Evolutionary conservation across 192 early-diverging fungal species (phyloP), one percentile per base, ranked within the genome.

Genomic region (Kickxella alabastrina): DNA sequence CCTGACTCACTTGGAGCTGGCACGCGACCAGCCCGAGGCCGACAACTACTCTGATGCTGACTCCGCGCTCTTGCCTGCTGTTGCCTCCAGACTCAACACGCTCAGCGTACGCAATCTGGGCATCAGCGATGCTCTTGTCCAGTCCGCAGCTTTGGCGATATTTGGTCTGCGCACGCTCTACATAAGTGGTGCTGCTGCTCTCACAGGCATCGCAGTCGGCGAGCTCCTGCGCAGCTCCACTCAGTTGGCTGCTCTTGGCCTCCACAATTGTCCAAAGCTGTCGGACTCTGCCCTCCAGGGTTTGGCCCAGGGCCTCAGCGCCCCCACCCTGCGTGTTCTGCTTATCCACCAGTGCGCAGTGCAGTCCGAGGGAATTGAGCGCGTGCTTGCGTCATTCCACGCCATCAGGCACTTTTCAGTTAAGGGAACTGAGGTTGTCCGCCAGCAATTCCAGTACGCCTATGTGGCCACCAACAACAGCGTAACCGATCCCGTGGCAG

Each of bases 291-390:
- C 62, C 15, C 40, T 72, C 6, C 14, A 43, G 9, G 57, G 62
- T 4, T 44, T 72, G 28, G 52, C 54, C 4, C 40, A 35, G 15
- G 49, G 69, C 13, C 57, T 52, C 10, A 72, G 69, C 24, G 69
- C 62, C 1, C 17, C n/a, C 3, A 32, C 37, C 10, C 48, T 72
- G 23, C 62, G 47, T 15, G 57, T 60, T 8, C 52, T 72, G 15
- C 18, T 65, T 4, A 52, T 72, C 3, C 27, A 54, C 21, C 52
- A 57, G 44, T 72, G 69, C 34, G 57, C 46, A 13, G 49, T 72
- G 62, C 69, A 72, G 49, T 72, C 69, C 14, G 69, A 65, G 4
- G 69, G 57, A 29, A 17, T 65, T 21, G 69, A 72, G 50, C 43
- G 56, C 26, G 53, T 49, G 19, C 40, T 72, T 15, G 35, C 69